phyloP scores from a whole-genome alignment of 2,329 filamentous ascomycete genomes.

The Geosmithia flava region DNA sequence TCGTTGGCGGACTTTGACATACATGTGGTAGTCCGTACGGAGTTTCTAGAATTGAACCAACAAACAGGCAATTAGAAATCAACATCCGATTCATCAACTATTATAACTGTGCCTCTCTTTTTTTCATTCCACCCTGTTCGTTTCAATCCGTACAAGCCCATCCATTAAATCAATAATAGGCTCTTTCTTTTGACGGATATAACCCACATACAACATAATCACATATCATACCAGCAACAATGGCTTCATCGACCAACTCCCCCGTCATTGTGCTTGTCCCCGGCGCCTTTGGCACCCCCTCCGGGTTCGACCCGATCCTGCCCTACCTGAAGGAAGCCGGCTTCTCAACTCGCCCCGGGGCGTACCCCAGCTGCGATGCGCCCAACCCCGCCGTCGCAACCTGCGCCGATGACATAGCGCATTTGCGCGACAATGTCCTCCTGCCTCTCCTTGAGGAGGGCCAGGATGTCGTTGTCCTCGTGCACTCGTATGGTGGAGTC shows the following conservation, averaged over 20 bases:
- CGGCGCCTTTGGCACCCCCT: background rate
- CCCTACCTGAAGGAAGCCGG: background rate
- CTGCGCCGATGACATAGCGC: background rate
- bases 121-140: too few species aligned
- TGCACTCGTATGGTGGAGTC: constrained; percentile 35
- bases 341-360: background rate
- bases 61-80: too few species aligned
- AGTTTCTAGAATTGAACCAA: too few species aligned
- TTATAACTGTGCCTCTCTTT: too few species aligned
- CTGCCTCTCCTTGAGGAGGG: constrained; percentile 8
- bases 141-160: too few species aligned
- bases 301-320: background rate
- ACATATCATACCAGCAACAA: too few species aligned
- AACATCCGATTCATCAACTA: too few species aligned
- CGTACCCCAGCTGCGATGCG: background rate
- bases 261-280: background rate
- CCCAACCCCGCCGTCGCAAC: background rate
- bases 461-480: constrained; percentile 30
- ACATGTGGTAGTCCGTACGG: too few species aligned
- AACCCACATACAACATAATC: too few species aligned
- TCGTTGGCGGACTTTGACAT: too few species aligned
- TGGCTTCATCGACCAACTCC: background rate
- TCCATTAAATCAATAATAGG: too few species aligned
- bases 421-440: background rate
- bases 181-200: too few species aligned